Percentiles rank a stretch among this genome's conserved stretches.
Conservation (phyloP, 2,329 filamentous ascomycete species). For the Didymella keratinophila region DNA sequence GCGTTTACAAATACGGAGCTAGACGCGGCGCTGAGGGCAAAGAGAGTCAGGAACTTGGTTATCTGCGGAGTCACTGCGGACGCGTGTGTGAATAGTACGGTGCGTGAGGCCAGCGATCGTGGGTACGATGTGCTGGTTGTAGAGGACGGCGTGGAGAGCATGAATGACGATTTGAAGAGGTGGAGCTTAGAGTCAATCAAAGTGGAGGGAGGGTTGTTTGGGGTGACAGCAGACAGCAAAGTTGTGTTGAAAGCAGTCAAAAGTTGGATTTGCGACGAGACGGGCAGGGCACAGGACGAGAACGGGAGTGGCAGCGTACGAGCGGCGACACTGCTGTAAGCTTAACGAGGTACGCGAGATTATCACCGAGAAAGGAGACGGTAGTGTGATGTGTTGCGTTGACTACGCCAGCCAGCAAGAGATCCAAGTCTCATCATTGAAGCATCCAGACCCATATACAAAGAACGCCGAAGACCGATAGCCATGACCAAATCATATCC, state of each 20-base stretch:
- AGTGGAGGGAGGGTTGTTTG: conserved; percentile 43
- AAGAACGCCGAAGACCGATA: conserved; percentile 45
- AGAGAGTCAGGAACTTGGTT: conserved; percentile 61
- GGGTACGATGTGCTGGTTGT: conserved; percentile 63
- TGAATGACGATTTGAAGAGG: conserved; percentile 39
- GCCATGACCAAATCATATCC: conserved; percentile 39
- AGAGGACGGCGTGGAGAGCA: conserved; percentile 55
- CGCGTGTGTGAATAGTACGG: conserved; percentile 63
- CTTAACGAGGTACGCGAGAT: background rate
- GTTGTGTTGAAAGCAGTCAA: conserved; percentile 37
- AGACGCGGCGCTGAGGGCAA: conserved; percentile 60
- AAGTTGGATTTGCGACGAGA: conserved; percentile 27
- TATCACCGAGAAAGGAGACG: background rate
- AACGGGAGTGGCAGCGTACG: background rate
- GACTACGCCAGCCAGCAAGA: conserved; percentile 36
- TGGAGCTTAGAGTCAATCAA: conserved; percentile 40
- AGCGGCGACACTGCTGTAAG: background rate
- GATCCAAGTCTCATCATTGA: conserved; percentile 35
- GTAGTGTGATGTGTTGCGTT: conserved; percentile 32
- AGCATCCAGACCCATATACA: conserved; percentile 38
- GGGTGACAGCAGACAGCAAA: conserved; percentile 31
- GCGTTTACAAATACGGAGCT: conserved; percentile 64
- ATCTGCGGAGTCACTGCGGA: conserved; percentile 64
- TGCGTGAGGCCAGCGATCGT: conserved; percentile 64
- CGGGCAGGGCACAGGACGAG: background rate